phyloP scores from a whole-genome alignment of 2,329 filamentous ascomycete species.

The Epichloe gansuensis region DNA sequence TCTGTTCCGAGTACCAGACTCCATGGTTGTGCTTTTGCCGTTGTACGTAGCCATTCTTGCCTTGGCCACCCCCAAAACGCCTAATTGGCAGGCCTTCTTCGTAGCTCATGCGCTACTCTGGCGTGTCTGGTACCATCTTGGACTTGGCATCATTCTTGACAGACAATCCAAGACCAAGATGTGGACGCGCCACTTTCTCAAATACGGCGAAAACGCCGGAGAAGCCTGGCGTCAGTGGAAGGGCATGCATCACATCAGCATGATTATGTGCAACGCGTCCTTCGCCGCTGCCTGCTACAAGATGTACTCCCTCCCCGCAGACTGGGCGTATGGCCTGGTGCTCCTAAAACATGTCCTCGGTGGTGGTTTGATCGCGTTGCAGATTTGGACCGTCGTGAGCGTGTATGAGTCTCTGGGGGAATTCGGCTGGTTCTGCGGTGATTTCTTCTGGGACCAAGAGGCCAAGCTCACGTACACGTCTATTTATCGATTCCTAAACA shows the following conservation, averaged over 20 bases:
- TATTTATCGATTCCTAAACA: slow-evolving; percentile 97
- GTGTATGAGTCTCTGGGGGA: slow-evolving; percentile 94
- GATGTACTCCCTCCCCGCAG: slow-evolving; percentile 75
- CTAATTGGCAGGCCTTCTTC: slow-evolving; percentile 64
- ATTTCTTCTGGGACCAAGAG: slow-evolving; percentile 91
- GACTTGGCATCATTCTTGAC: slow-evolving; percentile 73
- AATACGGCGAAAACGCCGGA: slow-evolving; percentile 78
- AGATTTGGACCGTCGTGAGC: slow-evolving; percentile 84
- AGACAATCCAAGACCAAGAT: slow-evolving; percentile 80
- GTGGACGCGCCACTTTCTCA: slow-evolving; percentile 96
- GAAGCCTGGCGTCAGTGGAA: slow-evolving; percentile 99
- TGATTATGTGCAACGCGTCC: slow-evolving; percentile 76
- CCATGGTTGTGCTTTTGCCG: slow-evolving; percentile 63
- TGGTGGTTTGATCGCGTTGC: slow-evolving; percentile 64
- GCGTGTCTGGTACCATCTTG: slow-evolving; percentile 85
- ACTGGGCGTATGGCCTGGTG: slow-evolving; percentile 79
- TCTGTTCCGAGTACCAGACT: slow-evolving; percentile 75
- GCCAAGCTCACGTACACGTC: slow-evolving; percentile 89
- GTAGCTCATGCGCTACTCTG: slow-evolving; percentile 67
- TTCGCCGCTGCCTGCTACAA: slow-evolving; percentile 92
- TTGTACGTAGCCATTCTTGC: slow-evolving; percentile 64
- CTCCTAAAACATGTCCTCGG: slow-evolving; percentile 82
- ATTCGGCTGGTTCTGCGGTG: slow-evolving; percentile 98
- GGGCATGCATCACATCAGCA: slow-evolving; percentile 84
- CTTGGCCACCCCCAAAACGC: slow-evolving; percentile 63